These are phyloP conservation scores for Didymella lethalis DNA, from an alignment of 2,329 filamentous ascomycete species.

Conservation along the genomic window DNA sequence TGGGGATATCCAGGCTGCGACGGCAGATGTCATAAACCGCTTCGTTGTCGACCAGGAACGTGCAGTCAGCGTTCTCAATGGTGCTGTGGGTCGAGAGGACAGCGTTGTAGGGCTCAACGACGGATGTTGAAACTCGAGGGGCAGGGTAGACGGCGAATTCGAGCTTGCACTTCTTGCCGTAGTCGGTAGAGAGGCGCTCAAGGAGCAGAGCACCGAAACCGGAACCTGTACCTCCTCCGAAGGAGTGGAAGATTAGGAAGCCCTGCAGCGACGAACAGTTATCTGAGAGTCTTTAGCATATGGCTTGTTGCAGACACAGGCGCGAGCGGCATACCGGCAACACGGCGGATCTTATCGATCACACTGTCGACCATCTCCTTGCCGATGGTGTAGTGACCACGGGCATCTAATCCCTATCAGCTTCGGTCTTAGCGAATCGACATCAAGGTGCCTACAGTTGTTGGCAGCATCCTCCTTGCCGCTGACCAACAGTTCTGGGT, in stretches of 20 bases:
- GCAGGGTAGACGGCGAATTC: conserved; percentile 77
- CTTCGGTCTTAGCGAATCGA: neutral
- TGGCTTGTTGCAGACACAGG: neutral
- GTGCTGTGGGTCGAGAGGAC: conserved; percentile 78
- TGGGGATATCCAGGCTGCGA: conserved; percentile 73
- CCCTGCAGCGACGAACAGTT: conserved; percentile 77
- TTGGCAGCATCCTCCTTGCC: conserved; percentile 81
- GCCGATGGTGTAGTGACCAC: conserved; percentile 78
- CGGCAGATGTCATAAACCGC: conserved; percentile 79
- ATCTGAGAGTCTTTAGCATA: conserved; percentile 56
- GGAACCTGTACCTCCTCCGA: conserved; percentile 75
- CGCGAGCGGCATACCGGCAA: conserved; percentile 63
- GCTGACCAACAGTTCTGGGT: conserved; percentile 75
- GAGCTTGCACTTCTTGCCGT: conserved; percentile 79
- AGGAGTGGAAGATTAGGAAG: conserved; percentile 78
- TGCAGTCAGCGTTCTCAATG: conserved; percentile 80
- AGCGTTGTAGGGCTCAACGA: conserved; percentile 78
- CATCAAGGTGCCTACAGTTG: conserved; percentile 63
- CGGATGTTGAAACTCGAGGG: conserved; percentile 72
- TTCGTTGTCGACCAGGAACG: conserved; percentile 79
- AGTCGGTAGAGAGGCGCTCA: conserved; percentile 76
- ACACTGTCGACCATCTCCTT: conserved; percentile 78
- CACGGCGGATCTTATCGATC: conserved; percentile 73
- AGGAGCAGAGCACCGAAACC: conserved; percentile 76
- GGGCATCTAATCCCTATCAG: conserved; percentile 62